phyloP scores from a whole-genome alignment of 306 rosid genomes.

The Castanea crenata region DNA sequence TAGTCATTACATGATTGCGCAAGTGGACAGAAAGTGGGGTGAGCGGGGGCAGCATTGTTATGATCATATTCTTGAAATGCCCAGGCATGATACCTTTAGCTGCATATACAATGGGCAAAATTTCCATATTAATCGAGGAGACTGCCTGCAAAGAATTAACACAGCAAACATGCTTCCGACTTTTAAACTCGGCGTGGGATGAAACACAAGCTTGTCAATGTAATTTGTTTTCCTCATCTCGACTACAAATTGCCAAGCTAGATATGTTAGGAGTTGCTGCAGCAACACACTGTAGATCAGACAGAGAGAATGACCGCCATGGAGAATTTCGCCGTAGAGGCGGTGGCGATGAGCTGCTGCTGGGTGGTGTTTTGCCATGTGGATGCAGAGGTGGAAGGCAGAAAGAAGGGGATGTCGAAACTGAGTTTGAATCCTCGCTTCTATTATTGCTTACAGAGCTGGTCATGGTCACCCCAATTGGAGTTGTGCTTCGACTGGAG shows the following conservation, averaged over 20 bases:
- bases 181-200: background rate
- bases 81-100: background rate
- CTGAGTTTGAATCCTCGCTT: slow-evolving; percentile 38
- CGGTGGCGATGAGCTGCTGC: slow-evolving; percentile 23
- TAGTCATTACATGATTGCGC: slow-evolving; percentile 7
- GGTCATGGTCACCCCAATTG: slow-evolving; percentile 29
- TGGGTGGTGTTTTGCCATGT: slow-evolving; percentile 32
- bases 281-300: slow-evolving; percentile 57
- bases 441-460: slow-evolving; percentile 22
- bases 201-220: slow-evolving; percentile 25
- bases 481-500: slow-evolving; percentile 38
- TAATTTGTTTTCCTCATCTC: slow-evolving; percentile 31
- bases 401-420: slow-evolving; percentile 45
- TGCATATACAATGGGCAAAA: background rate
- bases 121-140: background rate
- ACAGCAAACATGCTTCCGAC: slow-evolving; percentile 5
- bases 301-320: slow-evolving; percentile 61
- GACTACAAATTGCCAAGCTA: slow-evolving; percentile 49
- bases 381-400: slow-evolving; percentile 76
- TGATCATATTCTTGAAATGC: slow-evolving; percentile 10
- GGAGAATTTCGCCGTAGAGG: slow-evolving; percentile 38
- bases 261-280: slow-evolving; percentile 40
- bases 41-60: background rate
- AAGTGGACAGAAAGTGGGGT: background rate
- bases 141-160: slow-evolving; percentile 9